phyloP scores from a whole-genome alignment of 2,329 filamentous ascomycete genomes.

The Nemania abortiva region DNA sequence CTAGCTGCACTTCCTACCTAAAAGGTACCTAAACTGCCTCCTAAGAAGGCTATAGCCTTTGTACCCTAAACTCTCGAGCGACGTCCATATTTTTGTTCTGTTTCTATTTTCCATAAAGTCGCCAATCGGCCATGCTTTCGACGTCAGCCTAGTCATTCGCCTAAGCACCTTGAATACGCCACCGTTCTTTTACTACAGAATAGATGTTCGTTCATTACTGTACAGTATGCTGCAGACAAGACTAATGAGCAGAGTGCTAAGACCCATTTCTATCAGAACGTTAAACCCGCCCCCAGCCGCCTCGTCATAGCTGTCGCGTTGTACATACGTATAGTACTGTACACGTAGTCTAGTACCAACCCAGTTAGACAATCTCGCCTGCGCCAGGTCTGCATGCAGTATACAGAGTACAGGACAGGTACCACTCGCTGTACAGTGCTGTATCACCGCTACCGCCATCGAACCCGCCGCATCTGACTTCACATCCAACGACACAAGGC shows the following conservation, averaged over 20 bases:
- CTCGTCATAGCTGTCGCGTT: conserved; percentile 25
- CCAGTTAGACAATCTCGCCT: conserved; percentile 44
- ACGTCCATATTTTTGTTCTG: too few relatives aligned
- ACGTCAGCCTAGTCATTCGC: too few relatives aligned
- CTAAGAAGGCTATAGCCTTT: too few relatives aligned
- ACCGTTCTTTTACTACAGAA: too few relatives aligned
- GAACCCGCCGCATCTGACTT: conserved; percentile 44
- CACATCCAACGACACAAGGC: conserved; percentile 41
- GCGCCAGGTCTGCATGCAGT: conserved; percentile 43
- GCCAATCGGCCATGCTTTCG: too few relatives aligned
- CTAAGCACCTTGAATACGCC: too few relatives aligned
- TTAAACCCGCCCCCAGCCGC: conserved; percentile 9
- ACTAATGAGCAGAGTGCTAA: not conserved
- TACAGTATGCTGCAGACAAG: not conserved
- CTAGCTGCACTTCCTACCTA: too few relatives aligned
- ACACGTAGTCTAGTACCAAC: conserved; percentile 44
- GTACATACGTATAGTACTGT: not conserved
- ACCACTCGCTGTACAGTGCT: conserved; percentile 18
- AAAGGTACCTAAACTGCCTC: too few relatives aligned
- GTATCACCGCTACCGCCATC: conserved; percentile 29
- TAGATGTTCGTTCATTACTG: not conserved
- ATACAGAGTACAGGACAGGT: not conserved
- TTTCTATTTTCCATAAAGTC: too few relatives aligned
- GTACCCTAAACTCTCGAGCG: too few relatives aligned
- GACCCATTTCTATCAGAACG: not conserved